These are phyloP conservation scores for Talaromyces borbonicus DNA, from an alignment of 495 filamentous ascomycete genomes.

Conservation along the genomic window DNA sequence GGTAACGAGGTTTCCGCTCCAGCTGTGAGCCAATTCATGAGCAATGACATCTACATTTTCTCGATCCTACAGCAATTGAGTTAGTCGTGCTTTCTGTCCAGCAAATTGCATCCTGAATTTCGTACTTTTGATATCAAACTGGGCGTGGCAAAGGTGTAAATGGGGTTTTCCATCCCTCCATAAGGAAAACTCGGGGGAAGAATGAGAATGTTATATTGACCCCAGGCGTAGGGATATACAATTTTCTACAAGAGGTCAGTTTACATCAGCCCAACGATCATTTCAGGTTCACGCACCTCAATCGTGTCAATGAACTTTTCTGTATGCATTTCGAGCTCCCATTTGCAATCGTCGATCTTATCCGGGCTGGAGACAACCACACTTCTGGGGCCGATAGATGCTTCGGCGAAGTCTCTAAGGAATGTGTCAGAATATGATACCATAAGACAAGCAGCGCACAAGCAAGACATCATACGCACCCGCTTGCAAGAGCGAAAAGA, in stretches of 20 bases:
- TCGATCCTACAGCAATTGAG: conserved; percentile 43
- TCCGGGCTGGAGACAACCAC: conserved; percentile 79
- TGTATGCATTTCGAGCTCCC: conserved; percentile 81
- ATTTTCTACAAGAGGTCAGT: conserved; percentile 41
- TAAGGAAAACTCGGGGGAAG: conserved; percentile 87
- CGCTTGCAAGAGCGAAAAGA: conserved; percentile 83
- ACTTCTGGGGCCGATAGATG: conserved; percentile 75
- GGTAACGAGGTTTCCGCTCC: conserved; percentile 89
- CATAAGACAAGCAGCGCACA: not conserved
- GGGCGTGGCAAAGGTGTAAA: conserved; percentile 88
- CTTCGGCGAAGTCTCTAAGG: conserved; percentile 63
- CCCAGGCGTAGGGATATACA: conserved; percentile 84
- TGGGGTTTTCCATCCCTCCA: conserved; percentile 88
- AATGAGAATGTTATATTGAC: conserved; percentile 86
- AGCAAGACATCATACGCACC: conserved; percentile 23
- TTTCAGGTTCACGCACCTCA: conserved; percentile 38
- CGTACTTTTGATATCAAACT: conserved; percentile 70
- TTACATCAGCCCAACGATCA: not conserved
- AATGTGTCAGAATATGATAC: not conserved
- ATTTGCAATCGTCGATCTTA: conserved; percentile 71
- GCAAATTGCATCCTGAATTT: too few species aligned
- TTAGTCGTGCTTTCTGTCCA: too few species aligned
- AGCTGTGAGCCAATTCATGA: conserved; percentile 84
- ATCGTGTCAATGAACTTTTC: conserved; percentile 84
- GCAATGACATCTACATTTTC: conserved; percentile 96